Evolutionary conservation across 305 asterid genomes (phyloP).

Genomic region (Nicotiana rustica): DNA sequence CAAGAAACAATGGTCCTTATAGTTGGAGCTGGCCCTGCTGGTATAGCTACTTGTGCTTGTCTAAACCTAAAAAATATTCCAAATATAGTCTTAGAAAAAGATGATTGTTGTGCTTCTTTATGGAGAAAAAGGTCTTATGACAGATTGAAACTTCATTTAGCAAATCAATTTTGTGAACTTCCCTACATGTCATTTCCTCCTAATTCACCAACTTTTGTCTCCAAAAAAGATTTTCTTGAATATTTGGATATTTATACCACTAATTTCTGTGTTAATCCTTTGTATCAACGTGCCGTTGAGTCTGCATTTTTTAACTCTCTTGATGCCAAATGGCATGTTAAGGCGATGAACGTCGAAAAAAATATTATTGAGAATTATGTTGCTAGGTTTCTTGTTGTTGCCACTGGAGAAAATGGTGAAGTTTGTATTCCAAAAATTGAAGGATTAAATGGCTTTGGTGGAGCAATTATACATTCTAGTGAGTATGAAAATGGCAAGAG

Average conservation of each 20-base stretch:
- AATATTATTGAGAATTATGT: conserved; percentile 39
- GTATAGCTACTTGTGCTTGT: conserved; percentile 64
- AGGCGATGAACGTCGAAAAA: conserved; percentile 27
- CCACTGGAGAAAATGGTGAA: conserved; percentile 61
- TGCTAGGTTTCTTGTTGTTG: conserved; percentile 57
- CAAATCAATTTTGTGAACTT: conserved; percentile 64
- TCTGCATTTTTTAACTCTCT: conserved; percentile 40
- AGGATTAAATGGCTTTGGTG: conserved; percentile 52
- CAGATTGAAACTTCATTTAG: conserved; percentile 58
- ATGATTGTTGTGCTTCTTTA: conserved; percentile 58
- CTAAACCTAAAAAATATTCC: conserved; percentile 49
- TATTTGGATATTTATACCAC: conserved; percentile 55
- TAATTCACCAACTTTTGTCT: conserved; percentile 50
- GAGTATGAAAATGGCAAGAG: conserved; percentile 48
- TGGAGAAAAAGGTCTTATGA: conserved; percentile 65
- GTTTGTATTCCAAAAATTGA: conserved; percentile 45
- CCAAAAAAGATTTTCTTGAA: conserved; percentile 45
- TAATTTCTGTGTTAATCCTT: conserved; percentile 38
- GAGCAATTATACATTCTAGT: conserved; percentile 54
- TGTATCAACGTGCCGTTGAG: conserved; percentile 41
- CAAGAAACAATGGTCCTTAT: conserved; percentile 44
- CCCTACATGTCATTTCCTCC: conserved; percentile 60
- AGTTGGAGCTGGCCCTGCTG: conserved; percentile 69
- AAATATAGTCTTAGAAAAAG: conserved; percentile 60
- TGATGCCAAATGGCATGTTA: conserved; percentile 44